Evolutionary conservation across 768 basidiomycete genomes (phyloP).

Genomic region (Auriscalpium microsporum): DNA sequence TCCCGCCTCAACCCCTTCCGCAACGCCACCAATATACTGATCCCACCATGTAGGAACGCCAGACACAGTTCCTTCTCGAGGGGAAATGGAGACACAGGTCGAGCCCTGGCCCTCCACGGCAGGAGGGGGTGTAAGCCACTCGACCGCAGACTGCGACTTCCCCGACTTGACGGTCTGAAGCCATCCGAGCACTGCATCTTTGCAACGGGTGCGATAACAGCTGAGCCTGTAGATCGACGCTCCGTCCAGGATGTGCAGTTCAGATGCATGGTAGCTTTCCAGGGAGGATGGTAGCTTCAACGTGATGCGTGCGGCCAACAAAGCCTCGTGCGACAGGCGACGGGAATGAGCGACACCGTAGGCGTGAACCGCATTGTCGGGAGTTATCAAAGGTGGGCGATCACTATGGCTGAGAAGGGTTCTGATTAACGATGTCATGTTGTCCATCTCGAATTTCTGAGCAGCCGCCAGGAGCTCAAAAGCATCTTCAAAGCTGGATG

Average conservation of each 20-base stretch:
- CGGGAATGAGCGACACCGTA: neutral
- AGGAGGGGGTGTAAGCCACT: too few relatives aligned
- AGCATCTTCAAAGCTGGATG: neutral
- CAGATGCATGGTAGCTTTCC: neutral
- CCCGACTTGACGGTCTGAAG: neutral
- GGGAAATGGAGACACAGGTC: neutral
- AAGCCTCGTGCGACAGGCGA: neutral
- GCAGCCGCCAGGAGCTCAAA: neutral
- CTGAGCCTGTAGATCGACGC: neutral
- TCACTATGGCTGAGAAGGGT: neutral
- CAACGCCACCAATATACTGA: neutral
- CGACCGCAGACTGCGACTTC: neutral
- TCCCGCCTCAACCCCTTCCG: neutral
- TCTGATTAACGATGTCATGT: neutral
- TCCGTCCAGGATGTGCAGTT: neutral
- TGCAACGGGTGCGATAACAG: neutral
- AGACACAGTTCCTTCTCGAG: neutral
- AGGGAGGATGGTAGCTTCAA: neutral
- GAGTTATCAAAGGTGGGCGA: neutral
- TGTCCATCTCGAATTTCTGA: neutral
- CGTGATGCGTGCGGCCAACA: neutral
- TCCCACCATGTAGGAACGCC: neutral
- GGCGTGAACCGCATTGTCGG: neutral
- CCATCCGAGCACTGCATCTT: neutral
- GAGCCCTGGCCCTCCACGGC: too few relatives aligned